These are phyloP conservation scores for Pleurozium schreberi DNA, from an alignment of 225 moss, liverwort and hornwort genomes.

Conservation along the genomic window DNA sequence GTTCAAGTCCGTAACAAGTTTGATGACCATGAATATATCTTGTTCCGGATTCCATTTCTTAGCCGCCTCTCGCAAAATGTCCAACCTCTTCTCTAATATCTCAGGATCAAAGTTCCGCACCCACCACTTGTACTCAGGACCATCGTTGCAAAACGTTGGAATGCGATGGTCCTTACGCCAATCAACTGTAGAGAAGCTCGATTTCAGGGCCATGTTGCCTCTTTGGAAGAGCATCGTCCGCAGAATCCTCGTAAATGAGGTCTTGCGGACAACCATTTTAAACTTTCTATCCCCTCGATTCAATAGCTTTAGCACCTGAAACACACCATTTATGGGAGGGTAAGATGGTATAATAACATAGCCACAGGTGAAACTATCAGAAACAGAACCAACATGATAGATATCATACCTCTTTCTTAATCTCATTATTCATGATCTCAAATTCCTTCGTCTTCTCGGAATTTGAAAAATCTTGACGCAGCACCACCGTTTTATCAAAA, in stretches of 20 bases:
- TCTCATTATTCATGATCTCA: no score
- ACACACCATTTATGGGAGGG: not conserved
- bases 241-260: not conserved
- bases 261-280: accelerated
- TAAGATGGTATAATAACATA: no score
- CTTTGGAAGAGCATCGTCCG: accelerated
- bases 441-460: no score
- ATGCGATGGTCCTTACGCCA: accelerated
- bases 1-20: not conserved
- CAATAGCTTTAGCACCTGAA: not conserved
- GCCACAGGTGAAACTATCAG: no score
- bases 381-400: not conserved
- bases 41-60: not conserved
- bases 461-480: not conserved
- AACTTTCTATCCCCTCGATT: no score
- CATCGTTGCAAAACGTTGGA: not conserved
- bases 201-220: no score
- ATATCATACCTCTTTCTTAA: not conserved
- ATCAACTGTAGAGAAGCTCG: accelerated
- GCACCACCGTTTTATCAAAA: not conserved
- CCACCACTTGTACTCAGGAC: not conserved
- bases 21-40: accelerated
- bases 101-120: not conserved
- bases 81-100: not conserved
- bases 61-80: not conserved